Evolutionary conservation across 345 rosid species (phyloP).

Genomic region (Raphanus sativus): DNA sequence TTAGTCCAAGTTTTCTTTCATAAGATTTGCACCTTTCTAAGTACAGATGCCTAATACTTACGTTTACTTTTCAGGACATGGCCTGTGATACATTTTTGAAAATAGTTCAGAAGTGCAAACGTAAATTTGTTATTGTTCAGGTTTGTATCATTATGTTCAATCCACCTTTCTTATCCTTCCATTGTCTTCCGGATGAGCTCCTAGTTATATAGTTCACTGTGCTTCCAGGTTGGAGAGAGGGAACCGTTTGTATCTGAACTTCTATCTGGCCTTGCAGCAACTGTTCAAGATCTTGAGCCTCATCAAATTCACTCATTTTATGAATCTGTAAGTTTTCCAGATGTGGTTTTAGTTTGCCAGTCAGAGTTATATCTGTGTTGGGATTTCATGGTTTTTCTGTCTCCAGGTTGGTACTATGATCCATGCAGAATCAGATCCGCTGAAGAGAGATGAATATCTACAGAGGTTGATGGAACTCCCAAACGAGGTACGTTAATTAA

Average conservation of each 20-base stretch:
- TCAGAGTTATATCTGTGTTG: constrained; percentile 7
- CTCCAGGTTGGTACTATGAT: constrained; percentile 94
- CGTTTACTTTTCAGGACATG: constrained; percentile 74
- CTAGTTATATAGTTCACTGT: not conserved
- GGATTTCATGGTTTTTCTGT: constrained; percentile 1
- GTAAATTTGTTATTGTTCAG: constrained; percentile 93
- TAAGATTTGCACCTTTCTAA: not conserved
- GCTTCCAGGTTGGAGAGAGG: constrained; percentile 86
- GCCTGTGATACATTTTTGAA: constrained; percentile 99
- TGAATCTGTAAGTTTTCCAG: constrained; percentile 71
- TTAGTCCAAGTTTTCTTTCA: constrained; percentile 3
- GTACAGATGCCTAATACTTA: constrained; percentile 3
- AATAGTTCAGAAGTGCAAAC: constrained; percentile 99
- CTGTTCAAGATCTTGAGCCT: constrained; percentile 97
- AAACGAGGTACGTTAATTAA: constrained; percentile 60
- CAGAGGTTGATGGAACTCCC: constrained; percentile 96
- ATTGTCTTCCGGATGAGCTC: constrained; percentile 8
- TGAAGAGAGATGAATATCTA: constrained; percentile 94
- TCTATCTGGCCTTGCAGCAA: constrained; percentile 83
- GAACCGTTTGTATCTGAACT: constrained; percentile 99
- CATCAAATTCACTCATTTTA: constrained; percentile 98
- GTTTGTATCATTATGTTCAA: constrained; percentile 39
- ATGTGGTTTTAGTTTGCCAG: not conserved
- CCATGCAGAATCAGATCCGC: constrained; percentile 95
- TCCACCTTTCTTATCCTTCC: not conserved